These are phyloP conservation scores for Ceratobasidium sp. DNA, from an alignment of 1,284 basidiomycete genomes.

Conservation along the genomic window DNA sequence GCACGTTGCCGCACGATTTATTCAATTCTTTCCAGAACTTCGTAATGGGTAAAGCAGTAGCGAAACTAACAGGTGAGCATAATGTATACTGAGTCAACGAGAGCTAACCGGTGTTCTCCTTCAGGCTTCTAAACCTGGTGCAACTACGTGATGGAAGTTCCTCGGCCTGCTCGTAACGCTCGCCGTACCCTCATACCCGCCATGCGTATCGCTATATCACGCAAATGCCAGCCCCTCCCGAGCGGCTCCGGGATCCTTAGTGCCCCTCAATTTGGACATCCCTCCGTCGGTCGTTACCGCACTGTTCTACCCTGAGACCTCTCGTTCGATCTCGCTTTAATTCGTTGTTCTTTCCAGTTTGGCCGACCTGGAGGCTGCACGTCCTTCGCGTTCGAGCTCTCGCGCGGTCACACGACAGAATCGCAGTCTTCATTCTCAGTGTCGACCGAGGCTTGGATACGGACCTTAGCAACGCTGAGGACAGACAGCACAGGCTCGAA, in stretches of 20 bases:
- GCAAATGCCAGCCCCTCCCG: conserved; percentile 24
- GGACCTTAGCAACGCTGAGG: conserved; percentile 9
- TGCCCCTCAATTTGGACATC: conserved; percentile 63
- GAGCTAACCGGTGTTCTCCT: no score
- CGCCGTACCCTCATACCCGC: conserved; percentile 27
- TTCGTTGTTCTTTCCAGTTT: conserved; percentile 78
- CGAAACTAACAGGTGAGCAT: no score
- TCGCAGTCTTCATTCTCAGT: conserved; percentile 51
- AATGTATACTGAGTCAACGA: no score
- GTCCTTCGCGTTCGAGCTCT: conserved; percentile 60
- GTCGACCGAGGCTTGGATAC: conserved; percentile 3
- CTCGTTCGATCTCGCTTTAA: conserved; percentile 71
- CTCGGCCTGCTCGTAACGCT: conserved; percentile 6
- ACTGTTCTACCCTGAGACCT: conserved; percentile 64
- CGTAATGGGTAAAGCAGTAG: no score
- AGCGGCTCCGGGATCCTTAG: conserved; percentile 44
- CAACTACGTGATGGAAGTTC: conserved; percentile 1
- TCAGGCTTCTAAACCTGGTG: neutral
- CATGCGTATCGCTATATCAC: neutral
- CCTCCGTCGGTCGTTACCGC: conserved; percentile 70
- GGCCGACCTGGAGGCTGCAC: conserved; percentile 74
- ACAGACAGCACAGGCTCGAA: conserved; percentile 30
- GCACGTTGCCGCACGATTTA: no score
- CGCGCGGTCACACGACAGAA: conserved; percentile 66
- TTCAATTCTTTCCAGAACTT: no score